Evolutionary conservation across 805 yeast genomes (phyloP), one percentile per base, ranked within the genome.

Genomic region (Candida patagonica): DNA sequence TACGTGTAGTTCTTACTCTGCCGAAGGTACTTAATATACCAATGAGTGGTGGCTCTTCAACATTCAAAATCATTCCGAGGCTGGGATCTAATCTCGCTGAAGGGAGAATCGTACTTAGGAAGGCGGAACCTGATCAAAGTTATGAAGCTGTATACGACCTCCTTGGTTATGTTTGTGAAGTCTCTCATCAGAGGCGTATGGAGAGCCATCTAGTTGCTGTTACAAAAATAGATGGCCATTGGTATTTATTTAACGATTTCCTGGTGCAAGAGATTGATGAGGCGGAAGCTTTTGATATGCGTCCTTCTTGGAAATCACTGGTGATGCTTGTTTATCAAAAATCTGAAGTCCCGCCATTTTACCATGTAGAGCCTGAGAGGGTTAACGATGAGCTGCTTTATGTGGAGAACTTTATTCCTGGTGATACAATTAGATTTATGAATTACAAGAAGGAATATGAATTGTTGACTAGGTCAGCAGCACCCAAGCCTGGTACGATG

Each of bases 231-330:
- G 49, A 43, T 7, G 50, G 46, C 13, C 41, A 57, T 23, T 92
- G 98, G 98, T 76, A 70, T 53, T 58, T 92, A 54, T 86, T 92
- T 58, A 92, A 92, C 55, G 97, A 92, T 59, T 92, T 89, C 60
- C 63, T 92, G 47, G 97, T 88, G 12, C 73, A 76, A 50, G 78
- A 76, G 19, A 68, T 92, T 1, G 69, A 79, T 1, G 84, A 80
- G 49, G 71, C 70, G 10, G 96, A 92, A 50, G 96, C 83, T 0
- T 67, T 87, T 35, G 75, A 86, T 54, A 60, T 86, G 35, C 63
- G 76, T 1, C 67, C 70, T 36, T 68, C 79, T 65, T 88, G 96
- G 95, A 92, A 92, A 56, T 74, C 74, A 24, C 95, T 96, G 1
- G 78, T 81, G 13, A 65, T 80, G 21, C 63, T 83, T 12, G 57